A percentile compares a stretch with the other conserved stretches of the same genome.
Evolutionary conservation across 306 rosid species (phyloP).

Genomic region (Medicago lupulina): DNA sequence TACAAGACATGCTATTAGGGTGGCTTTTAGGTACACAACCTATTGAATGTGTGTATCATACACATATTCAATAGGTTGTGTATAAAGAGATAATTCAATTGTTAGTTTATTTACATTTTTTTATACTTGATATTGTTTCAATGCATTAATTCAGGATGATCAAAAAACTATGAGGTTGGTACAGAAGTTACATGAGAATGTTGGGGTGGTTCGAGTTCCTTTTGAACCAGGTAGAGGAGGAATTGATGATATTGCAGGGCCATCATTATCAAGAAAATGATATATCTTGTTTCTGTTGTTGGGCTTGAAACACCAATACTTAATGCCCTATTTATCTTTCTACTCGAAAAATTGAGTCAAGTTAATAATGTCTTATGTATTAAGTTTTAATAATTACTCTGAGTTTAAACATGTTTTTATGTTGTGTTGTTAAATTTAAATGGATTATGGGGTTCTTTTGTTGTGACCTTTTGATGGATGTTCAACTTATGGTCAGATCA

Average conservation of each 20-base stretch:
- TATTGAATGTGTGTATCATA: no score
- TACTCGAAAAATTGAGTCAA: background rate
- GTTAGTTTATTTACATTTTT: background rate
- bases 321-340: no score
- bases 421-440: background rate
- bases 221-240: slow-evolving; percentile 61
- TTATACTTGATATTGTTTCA: background rate
- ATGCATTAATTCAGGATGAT: slow-evolving; percentile 71
- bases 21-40: no score
- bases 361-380: background rate
- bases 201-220: slow-evolving; percentile 53
- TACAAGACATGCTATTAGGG: background rate
- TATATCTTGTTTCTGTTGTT: slow-evolving; percentile 5
- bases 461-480: background rate
- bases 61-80: no score
- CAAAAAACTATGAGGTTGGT: slow-evolving; percentile 71
- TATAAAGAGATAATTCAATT: no score
- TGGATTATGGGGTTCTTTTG: background rate
- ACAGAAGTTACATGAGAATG: slow-evolving; percentile 68
- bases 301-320: background rate
- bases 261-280: slow-evolving; percentile 38
- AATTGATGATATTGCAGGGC: slow-evolving; percentile 58
- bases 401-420: background rate
- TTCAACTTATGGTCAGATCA: background rate
- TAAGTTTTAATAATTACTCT: background rate